Evolutionary conservation across 495 filamentous ascomycete species (phyloP).

Genomic region (Glarea lozoyensis): DNA sequence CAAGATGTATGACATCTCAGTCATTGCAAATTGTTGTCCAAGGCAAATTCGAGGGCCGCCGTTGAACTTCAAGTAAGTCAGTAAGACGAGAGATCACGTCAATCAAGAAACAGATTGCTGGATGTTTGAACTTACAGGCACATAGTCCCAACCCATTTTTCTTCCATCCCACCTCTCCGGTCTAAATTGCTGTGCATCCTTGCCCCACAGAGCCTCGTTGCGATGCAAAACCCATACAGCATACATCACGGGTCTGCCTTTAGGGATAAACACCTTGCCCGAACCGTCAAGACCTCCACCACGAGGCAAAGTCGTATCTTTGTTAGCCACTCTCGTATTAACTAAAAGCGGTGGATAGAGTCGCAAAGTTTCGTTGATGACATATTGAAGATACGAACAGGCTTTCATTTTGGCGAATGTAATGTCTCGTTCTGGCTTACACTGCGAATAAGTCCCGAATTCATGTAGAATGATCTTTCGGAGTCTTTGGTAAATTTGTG

Average conservation of each 20-base stretch:
- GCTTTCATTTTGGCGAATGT: slow-evolving; percentile 18
- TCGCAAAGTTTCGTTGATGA: slow-evolving; percentile 21
- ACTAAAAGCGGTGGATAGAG: slow-evolving; percentile 6
- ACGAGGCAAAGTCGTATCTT: slow-evolving; percentile 35
- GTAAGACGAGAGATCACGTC: too few species aligned
- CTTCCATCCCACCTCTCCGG: slow-evolving; percentile 34
- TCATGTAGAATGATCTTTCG: too few species aligned
- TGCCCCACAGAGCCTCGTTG: slow-evolving; percentile 2
- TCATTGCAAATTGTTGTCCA: slow-evolving; percentile 66
- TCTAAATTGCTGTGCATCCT: slow-evolving; percentile 24
- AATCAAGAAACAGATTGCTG: too few species aligned
- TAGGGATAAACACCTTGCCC: slow-evolving; percentile 33
- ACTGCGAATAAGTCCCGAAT: too few species aligned
- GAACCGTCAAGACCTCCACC: slow-evolving; percentile 39
- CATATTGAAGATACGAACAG: slow-evolving; percentile 22
- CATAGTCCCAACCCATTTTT: too few species aligned
- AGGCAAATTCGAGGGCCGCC: slow-evolving; percentile 62
- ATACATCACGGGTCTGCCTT: slow-evolving; percentile 15
- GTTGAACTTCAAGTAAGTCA: slow-evolving; percentile 35
- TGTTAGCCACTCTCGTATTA: slow-evolving; percentile 41
- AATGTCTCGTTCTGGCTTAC: slow-evolving; percentile 30
- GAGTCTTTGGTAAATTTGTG: slow-evolving; percentile 36
- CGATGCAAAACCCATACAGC: slow-evolving; percentile 24
- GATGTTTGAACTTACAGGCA: too few species aligned
- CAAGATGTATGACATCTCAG: slow-evolving; percentile 65